Base-by-base conservation (phyloP, 352 stramenopile genomes). In the Plasmopara viticola region DNA sequence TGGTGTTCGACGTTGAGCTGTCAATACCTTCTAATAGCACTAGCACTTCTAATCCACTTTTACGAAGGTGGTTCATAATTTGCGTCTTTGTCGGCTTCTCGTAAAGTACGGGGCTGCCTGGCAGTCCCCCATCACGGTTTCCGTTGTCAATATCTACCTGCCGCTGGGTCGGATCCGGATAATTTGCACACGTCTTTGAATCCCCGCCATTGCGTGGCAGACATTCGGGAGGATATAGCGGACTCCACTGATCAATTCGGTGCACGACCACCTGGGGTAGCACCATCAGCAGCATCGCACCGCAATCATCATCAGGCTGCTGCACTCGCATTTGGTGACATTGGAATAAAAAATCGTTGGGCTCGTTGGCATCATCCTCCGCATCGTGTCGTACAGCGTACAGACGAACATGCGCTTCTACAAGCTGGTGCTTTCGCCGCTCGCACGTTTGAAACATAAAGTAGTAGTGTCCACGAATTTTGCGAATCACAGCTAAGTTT, bases 401-500 rank as follows among this genome's bases (percentile, higher is more conserved):
- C 9, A 89, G 51, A 9, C 84, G 81, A 15, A 94, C 77, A 54
- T 94, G 84, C 4, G 81, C 84, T 45, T 94, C 84, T 2, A 90
- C 80, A 14, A 94, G 79, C 52, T 96, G 87, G 48, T 95, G 85
- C 51, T 95, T 94, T 25, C 87, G 78, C 30, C 85, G 71, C 55
- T 96, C 87, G 46, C 87, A 96, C 0, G 90, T 78, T 47, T 96
- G 87, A 53, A 95, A 86, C 86, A 96, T 96, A 44, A 96, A 85
- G 72, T 95, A 95, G 56, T 84, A 95, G 39, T 92, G 72, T 5
- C 87, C 87, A 10, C 86, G 84, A 51, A 96, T 95, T 60, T 87
- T 82, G 31, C 87, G 87, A 64, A 96, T 93, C 25, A 96, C 78
- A 2, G 79, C 86, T 12, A 66, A 74, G 29, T 90, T 83, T 5